phyloP scores from a whole-genome alignment of 495 filamentous ascomycete genomes.

The Darksidea phi region DNA sequence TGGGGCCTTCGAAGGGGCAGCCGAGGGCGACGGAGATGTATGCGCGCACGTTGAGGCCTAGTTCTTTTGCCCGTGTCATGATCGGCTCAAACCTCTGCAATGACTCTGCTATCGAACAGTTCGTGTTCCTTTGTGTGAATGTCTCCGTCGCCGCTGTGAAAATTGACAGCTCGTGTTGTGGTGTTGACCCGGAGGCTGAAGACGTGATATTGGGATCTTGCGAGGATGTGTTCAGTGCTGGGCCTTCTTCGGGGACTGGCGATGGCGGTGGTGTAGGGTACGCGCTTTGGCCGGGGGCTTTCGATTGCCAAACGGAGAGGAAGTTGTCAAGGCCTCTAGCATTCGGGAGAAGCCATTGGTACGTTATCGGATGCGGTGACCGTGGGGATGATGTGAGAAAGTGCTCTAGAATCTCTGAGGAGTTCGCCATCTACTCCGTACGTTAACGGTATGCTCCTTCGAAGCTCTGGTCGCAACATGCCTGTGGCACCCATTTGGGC shows the following conservation, averaged over 20 bases:
- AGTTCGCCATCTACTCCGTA: conserved; percentile 78
- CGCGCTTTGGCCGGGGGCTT: conserved; percentile 29
- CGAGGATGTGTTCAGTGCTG: conserved; percentile 46
- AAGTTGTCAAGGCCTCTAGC: conserved; percentile 71
- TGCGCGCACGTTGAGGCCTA: conserved; percentile 74
- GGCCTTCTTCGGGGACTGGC: conserved; percentile 40
- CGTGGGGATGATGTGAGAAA: conserved; percentile 60
- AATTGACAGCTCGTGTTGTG: conserved; percentile 72
- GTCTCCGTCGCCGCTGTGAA: conserved; percentile 91
- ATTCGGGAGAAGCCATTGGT: conserved; percentile 94
- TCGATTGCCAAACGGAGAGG: conserved; percentile 45
- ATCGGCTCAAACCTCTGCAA: conserved; percentile 74
- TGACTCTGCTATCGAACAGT: conserved; percentile 81
- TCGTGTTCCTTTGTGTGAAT: conserved; percentile 89
- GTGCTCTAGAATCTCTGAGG: conserved; percentile 73
- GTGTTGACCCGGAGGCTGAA: conserved; percentile 36
- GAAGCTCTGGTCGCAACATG: conserved; percentile 41
- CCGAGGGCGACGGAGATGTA: conserved; percentile 95
- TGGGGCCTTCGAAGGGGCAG: conserved; percentile 89
- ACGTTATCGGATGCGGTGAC: conserved; percentile 68
- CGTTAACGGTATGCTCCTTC: conserved; percentile 7
- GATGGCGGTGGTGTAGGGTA: conserved; percentile 43
- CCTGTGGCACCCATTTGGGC: conserved; percentile 98
- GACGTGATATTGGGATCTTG: conserved; percentile 48
- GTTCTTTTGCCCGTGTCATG: conserved; percentile 67